Evolutionary conservation across 2,329 filamentous ascomycete genomes (phyloP), one percentile per base, ranked within the genome.

Genomic region (Hymenoscyphus occultus): DNA sequence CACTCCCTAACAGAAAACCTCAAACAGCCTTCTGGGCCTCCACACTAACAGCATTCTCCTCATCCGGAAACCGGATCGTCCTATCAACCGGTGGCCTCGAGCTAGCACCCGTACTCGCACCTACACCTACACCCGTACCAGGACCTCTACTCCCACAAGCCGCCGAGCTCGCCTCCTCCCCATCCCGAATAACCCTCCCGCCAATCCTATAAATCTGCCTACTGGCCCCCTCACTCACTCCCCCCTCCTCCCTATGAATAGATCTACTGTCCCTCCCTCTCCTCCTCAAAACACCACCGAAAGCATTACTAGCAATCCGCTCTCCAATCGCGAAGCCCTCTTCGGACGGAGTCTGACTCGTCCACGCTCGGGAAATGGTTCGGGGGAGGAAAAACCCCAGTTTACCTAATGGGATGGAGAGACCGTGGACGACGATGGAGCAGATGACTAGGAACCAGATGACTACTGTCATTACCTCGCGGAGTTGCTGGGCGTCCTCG

Each of bases 381-480:
- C 86, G 79, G 0, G 89, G 89, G 0, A 91, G 80, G 65, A 88
- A 85, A 80, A 62, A 75, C 5, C 75, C 74, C 1, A 92, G 77
- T 73, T 91, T 92, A 0, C 86, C 88, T 2, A 95, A 76, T 0
- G 93, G 92, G 14, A 96, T 91, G 60, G 88, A 92, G 1, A 97
- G 80, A 6, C 92, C 92, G 71, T 96, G 92, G 3, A 95, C 88
- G 51, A 93, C 90, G 66, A 96, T 89, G 69, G 91, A 95, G 77
- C 90, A 94, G 22, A 95, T 86, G 9, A 86, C 84, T 61, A 96
- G 77, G 73, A 97, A 97, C 93, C 93, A 97, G 19, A 97, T 88
- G 0, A 96, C 85, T 0, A 94, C 81, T 1, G 81, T 82, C 61
- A 92, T 83, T 0, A 86, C 82, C 68, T 96, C 90, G 4, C 81